Conservation (phyloP, 2,329 filamentous ascomycete genomes). For the Pseudogymnoascus sp. region DNA sequence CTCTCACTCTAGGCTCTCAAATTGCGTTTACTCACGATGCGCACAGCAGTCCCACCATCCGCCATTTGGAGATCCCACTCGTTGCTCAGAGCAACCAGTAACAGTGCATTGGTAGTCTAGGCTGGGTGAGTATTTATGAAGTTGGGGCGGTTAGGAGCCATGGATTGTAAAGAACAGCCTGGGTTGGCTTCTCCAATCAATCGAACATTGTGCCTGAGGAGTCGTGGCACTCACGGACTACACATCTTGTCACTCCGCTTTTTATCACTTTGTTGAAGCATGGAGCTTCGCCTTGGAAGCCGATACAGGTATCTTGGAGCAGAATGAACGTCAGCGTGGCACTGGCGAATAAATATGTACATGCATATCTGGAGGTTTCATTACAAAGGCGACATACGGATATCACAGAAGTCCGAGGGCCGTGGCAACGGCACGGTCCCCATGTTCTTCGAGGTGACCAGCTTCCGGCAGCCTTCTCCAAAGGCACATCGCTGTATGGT, state of each 20-base stretch:
- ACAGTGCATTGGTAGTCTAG: neutral
- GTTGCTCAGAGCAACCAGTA: neutral
- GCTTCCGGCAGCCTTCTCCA: neutral
- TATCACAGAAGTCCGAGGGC: neutral
- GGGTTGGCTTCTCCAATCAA: neutral
- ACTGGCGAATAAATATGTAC: neutral
- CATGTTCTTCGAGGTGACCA: neutral
- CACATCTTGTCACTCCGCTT: neutral
- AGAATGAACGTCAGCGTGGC: neutral
- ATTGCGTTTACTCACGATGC: neutral
- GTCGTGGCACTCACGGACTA: neutral
- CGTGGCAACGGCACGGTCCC: neutral
- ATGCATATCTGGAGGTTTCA: neutral
- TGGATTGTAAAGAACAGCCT: neutral
- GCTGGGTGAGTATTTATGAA: neutral
- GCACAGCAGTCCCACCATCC: neutral
- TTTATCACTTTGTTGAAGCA: conserved; percentile 2
- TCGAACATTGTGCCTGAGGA: neutral
- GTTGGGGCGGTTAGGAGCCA: neutral
- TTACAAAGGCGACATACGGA: neutral
- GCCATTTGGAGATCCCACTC: neutral
- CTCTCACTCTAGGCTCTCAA: neutral
- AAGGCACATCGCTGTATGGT: neutral
- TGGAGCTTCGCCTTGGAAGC: neutral
- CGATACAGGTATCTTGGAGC: conserved; percentile 1